Conservation (phyloP, 169 alveolate genomes). For the Theileria orientalis region DNA sequence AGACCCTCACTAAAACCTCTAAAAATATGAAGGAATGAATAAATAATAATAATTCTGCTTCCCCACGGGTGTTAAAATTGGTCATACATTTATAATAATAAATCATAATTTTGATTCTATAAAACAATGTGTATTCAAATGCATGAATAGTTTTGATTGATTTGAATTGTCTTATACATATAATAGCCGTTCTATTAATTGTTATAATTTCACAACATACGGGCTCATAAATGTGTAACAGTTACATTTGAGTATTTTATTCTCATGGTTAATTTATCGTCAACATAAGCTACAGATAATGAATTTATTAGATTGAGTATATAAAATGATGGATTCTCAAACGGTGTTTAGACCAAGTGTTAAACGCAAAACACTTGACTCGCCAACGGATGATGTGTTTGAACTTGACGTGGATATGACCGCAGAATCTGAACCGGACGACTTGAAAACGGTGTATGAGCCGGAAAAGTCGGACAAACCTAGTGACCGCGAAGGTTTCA, state of each 20-base stretch:
- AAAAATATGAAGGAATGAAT: neutral
- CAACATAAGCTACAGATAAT: neutral
- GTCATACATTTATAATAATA: neutral
- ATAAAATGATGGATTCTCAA: neutral
- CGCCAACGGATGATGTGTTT: conserved; percentile 31
- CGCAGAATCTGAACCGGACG: too few relatives aligned
- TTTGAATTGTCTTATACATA: too few relatives aligned
- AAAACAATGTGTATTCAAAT: too few relatives aligned
- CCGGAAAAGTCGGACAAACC: neutral
- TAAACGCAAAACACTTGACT: conserved; percentile 31
- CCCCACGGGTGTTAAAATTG: neutral
- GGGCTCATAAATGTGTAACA: neutral
- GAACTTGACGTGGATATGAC: neutral
- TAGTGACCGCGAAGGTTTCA: neutral
- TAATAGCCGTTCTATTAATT: too few relatives aligned
- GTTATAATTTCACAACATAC: too few relatives aligned
- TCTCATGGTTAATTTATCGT: neutral
- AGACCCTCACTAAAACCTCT: too few relatives aligned
- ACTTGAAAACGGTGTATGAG: neutral
- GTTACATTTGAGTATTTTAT: too few relatives aligned
- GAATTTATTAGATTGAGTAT: too few relatives aligned
- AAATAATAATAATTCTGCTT: neutral
- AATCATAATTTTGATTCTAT: too few relatives aligned
- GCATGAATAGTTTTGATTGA: too few relatives aligned
- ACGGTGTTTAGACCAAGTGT: neutral